Conservation (phyloP, 2,329 filamentous ascomycete genomes). For the Periglandula ipomoeae region DNA sequence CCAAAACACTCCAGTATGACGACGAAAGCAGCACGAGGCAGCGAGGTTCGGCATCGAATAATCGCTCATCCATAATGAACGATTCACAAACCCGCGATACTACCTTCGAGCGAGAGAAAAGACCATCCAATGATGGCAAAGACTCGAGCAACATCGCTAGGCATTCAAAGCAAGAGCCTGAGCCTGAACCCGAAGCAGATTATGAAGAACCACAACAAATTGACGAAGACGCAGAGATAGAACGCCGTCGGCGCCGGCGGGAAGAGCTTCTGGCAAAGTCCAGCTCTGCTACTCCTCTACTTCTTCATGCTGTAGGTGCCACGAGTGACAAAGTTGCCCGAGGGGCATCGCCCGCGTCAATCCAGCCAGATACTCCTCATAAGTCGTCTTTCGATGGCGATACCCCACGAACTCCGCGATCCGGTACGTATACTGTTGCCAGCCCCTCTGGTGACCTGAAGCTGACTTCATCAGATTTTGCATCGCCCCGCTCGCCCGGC, state of each 20-base stretch:
- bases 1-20: slow-evolving; percentile 8
- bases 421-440: slow-evolving; percentile 31
- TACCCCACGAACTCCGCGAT: slow-evolving; percentile 37
- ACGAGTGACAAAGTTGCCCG: slow-evolving; percentile 46
- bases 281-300: slow-evolving; percentile 61
- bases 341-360: slow-evolving; percentile 44
- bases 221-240: slow-evolving; percentile 75
- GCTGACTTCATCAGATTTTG: slow-evolving; percentile 23
- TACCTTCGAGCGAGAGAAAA: slow-evolving; percentile 61
- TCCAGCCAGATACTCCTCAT: slow-evolving; percentile 33
- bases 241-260: slow-evolving; percentile 73
- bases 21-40: slow-evolving; percentile 7
- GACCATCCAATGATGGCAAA: slow-evolving; percentile 14
- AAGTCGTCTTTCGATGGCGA: slow-evolving; percentile 19
- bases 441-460: neutral
- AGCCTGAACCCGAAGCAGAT: slow-evolving; percentile 26
- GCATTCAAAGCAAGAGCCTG: slow-evolving; percentile 18
- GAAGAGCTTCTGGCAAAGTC: slow-evolving; percentile 82
- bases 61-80: slow-evolving; percentile 51
- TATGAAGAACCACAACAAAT: slow-evolving; percentile 50
- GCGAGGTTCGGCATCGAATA: slow-evolving; percentile 52
- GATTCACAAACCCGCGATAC: slow-evolving; percentile 48
- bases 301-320: slow-evolving; percentile 64
- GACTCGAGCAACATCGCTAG: slow-evolving; percentile 8
- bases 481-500: slow-evolving; percentile 34